phyloP scores from a whole-genome alignment of 768 basidiomycete species.

The Goffeauzyma gilvescens region DNA sequence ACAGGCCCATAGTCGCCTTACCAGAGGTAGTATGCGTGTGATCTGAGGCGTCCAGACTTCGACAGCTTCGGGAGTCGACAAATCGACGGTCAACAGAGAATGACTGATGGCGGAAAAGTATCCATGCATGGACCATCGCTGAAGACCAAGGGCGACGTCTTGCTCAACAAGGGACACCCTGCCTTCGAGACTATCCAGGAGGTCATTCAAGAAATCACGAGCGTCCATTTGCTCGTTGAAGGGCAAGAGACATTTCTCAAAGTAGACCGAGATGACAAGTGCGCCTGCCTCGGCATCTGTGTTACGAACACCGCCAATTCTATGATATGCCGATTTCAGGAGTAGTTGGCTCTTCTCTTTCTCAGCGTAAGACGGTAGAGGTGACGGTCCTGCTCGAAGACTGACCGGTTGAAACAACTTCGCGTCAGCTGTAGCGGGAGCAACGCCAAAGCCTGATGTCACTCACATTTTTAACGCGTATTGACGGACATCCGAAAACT shows the following conservation, averaged over 20 bases:
- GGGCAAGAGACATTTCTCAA: conserved; percentile 13
- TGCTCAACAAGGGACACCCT: conserved; percentile 13
- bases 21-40: conserved; percentile 1
- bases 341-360: conserved; percentile 10
- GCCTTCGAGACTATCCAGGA: conserved; percentile 13
- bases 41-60: no score
- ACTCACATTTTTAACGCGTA: conserved; percentile 24
- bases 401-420: conserved; percentile 6
- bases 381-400: conserved; percentile 14
- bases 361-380: conserved; percentile 19
- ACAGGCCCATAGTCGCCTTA: conserved; percentile 4
- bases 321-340: conserved; percentile 14
- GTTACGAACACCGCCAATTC: conserved; percentile 21
- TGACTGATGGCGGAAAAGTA: conserved; percentile 20
- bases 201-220: conserved; percentile 10
- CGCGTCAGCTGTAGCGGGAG: neutral
- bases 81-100: conserved; percentile 14
- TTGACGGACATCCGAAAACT: conserved; percentile 25
- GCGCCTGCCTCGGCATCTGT: conserved; percentile 30
- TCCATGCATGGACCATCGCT: conserved; percentile 24
- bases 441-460: neutral
- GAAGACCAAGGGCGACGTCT: conserved; percentile 18
- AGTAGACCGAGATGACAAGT: conserved; percentile 20
- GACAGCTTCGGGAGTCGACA: conserved; percentile 9
- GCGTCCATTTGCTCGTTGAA: neutral